Base-by-base conservation (phyloP, 1,284 basidiomycete species). In the Neonothopanus nambi region DNA sequence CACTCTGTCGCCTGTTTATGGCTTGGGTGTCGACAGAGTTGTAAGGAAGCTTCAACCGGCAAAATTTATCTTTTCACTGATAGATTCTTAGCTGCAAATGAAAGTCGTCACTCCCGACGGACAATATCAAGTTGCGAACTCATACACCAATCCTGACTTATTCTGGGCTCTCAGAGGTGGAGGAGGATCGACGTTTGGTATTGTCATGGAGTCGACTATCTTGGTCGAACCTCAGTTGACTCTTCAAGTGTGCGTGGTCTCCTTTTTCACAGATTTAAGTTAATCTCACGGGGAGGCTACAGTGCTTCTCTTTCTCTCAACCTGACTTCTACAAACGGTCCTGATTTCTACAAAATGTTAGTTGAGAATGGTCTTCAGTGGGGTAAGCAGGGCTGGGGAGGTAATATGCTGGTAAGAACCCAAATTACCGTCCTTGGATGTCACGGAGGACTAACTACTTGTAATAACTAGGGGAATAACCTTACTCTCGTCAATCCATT, bases 371-470 rank as follows among this genome's bases (percentile, higher is more conserved):
- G 69, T 1, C 58, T 69, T n/a, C 59, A 63, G 51, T 78, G 75
- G 76, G 72, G 72, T 7, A 61, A 73, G 20, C 72, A 79, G 55
- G 81, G 80, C 18, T 82, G 80, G 80, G 80, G 81, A 38, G 79
- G 78, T 5, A 73, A 75, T 52, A 70, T 74, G 4, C 68, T 61
- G 28, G 68, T 73, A 55, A 69, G 49, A 11, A 67, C 62, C 45
- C 43, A 59, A 11, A 58, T 71, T 36, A 60, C 61, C 3, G n/a
- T 33, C 33, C 26, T 30, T 17, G 15, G 15, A 33, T 21, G 2
- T 18, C 26, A 1, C 46, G 13, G 5, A 4, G 2, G 9, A 4
- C 30, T 49, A 44, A 46, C 38, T 20, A 1, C 23, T 18, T 18
- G 33, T 18, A 7, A 33, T 33, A 3, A 11, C 30, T 9, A 33